phyloP scores from a whole-genome alignment of 768 basidiomycete genomes.

The Calvatia gigantea region DNA sequence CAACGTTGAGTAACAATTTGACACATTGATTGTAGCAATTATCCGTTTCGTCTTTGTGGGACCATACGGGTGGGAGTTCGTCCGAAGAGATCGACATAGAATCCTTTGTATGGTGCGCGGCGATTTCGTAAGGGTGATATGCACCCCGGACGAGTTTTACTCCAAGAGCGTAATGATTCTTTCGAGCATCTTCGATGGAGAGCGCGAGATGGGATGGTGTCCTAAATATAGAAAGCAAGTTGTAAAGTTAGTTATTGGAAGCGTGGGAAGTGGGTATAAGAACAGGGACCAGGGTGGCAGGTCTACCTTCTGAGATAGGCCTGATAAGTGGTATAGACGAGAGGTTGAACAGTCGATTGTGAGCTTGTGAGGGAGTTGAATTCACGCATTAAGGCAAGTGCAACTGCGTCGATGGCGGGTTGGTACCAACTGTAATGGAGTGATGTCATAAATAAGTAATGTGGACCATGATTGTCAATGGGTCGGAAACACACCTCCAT shows the following conservation, averaged over 20 bases:
- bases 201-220: slow-evolving; percentile 66
- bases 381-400: slow-evolving; percentile 66
- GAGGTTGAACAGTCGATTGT: slow-evolving; percentile 40
- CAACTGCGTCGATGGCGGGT: slow-evolving; percentile 82
- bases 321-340: slow-evolving; percentile 86
- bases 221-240: slow-evolving; percentile 29
- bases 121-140: slow-evolving; percentile 77
- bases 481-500: slow-evolving; percentile 45
- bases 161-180: slow-evolving; percentile 70
- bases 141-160: slow-evolving; percentile 93
- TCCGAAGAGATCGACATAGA: slow-evolving; percentile 57
- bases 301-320: slow-evolving; percentile 77
- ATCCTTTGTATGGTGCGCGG: slow-evolving; percentile 36
- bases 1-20: slow-evolving; percentile 47
- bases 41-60: slow-evolving; percentile 69
- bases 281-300: too few species aligned
- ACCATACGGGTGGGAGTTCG: slow-evolving; percentile 63
- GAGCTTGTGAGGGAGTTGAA: slow-evolving; percentile 56
- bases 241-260: slow-evolving; percentile 1
- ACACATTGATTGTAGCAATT: slow-evolving; percentile 65
- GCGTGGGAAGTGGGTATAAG: background rate
- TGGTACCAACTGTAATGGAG: slow-evolving; percentile 51
- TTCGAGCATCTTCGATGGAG: slow-evolving; percentile 61
- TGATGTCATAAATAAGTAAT: background rate
- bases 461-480: background rate